Conservation (phyloP, 140 eudicot genomes). For the Oenanthe javanica region DNA sequence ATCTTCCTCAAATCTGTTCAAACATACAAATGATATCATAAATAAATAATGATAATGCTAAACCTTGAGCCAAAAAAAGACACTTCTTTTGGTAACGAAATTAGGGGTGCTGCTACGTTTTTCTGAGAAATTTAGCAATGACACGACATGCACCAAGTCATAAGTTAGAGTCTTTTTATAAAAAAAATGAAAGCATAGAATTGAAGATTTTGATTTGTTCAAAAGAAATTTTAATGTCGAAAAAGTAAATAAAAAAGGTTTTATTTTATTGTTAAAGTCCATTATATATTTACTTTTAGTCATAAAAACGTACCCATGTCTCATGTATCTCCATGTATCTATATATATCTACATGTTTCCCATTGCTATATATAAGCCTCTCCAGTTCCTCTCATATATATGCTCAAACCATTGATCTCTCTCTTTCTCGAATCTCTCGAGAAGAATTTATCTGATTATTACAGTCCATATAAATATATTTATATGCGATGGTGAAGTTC, state of each 20-base stretch:
- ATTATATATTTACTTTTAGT: background rate
- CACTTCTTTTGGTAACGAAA: too few species aligned
- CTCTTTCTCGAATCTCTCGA: background rate
- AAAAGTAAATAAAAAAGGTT: background rate
- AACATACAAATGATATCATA: too few species aligned
- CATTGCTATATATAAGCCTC: slow-evolving; percentile 1
- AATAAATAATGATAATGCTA: too few species aligned
- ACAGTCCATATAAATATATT: too few species aligned
- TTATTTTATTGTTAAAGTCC: background rate
- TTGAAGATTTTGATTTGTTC: background rate
- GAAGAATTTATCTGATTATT: too few species aligned
- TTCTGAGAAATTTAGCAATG: background rate
- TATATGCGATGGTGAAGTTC: slow-evolving; percentile 72
- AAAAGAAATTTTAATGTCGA: too few species aligned
- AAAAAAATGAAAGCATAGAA: background rate
- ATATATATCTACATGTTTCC: background rate
- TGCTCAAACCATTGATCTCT: background rate
- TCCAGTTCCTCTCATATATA: background rate
- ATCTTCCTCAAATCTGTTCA: too few species aligned
- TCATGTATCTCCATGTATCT: background rate
- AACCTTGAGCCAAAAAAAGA: too few species aligned
- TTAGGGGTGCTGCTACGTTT: background rate
- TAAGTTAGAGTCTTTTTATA: background rate
- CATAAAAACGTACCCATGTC: background rate
- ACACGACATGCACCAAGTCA: background rate